Evolutionary conservation across 1,284 basidiomycete species (phyloP).

Genomic region (Puccinia polysora): DNA sequence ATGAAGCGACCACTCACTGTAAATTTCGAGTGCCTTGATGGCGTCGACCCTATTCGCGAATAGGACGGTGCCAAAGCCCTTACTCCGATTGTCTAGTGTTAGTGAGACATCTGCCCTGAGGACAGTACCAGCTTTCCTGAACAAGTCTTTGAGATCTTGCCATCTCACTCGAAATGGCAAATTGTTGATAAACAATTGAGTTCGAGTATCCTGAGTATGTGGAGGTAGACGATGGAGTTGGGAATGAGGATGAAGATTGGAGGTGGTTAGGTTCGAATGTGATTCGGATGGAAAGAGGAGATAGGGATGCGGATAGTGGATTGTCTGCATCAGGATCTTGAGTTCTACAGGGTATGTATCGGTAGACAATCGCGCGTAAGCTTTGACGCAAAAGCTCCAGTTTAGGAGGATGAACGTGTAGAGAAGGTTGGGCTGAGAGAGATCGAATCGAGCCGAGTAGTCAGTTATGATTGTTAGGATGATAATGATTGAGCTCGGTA

Average conservation of each 20-base stretch:
- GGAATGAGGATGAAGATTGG: neutral
- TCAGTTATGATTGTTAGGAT: no score
- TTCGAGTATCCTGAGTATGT: slow-evolving; percentile 15
- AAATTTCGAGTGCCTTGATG: slow-evolving; percentile 66
- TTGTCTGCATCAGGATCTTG: slow-evolving; percentile 14
- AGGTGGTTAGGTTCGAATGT: no score
- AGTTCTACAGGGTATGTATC: no score
- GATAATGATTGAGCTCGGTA: no score
- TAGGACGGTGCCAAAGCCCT: slow-evolving; percentile 81
- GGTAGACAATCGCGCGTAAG: no score
- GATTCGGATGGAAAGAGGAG: neutral
- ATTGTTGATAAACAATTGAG: slow-evolving; percentile 55
- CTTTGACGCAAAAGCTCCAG: no score
- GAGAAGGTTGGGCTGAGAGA: no score
- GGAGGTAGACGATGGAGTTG: slow-evolving; percentile 7
- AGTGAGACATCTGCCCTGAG: slow-evolving; percentile 83
- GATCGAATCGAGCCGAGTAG: no score
- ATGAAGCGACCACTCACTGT: slow-evolving; percentile 5
- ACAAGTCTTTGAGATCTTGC: slow-evolving; percentile 97
- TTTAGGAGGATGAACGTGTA: no score
- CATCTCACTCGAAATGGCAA: slow-evolving; percentile 86
- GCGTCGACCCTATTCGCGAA: slow-evolving; percentile 81
- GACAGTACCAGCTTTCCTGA: slow-evolving; percentile 88
- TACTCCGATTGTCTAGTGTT: slow-evolving; percentile 74
- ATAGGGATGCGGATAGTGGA: slow-evolving; percentile 1